A percentile compares a stretch with the other conserved stretches of the same genome.
Evolutionary conservation across 2,329 filamentous ascomycete species (phyloP).

Genomic region (Beauveria rudraprayagi): DNA sequence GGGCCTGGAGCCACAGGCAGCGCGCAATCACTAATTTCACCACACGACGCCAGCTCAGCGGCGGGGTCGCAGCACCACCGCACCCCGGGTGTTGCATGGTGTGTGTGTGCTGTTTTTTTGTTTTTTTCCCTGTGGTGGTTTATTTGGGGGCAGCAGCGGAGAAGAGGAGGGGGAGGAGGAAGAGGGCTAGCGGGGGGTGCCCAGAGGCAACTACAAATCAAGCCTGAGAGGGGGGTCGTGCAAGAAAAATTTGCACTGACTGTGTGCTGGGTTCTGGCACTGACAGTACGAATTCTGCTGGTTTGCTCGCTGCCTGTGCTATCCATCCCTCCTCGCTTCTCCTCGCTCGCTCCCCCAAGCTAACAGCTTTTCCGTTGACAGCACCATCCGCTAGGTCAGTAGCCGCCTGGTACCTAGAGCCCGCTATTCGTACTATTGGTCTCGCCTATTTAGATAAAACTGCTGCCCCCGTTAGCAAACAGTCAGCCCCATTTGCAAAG

Average conservation of each 20-base stretch:
- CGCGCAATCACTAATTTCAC: slow-evolving; percentile 21
- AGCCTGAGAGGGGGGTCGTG: not conserved
- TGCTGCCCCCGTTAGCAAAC: not conserved
- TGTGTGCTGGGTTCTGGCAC: not conserved
- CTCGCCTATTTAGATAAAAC: not conserved
- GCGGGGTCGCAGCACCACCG: not conserved
- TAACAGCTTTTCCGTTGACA: too few relatives aligned
- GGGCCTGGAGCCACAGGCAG: slow-evolving; percentile 11
- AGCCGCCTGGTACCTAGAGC: not conserved
- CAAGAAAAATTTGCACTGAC: not conserved
- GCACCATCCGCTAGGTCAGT: too few relatives aligned
- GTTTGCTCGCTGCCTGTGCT: too few relatives aligned
- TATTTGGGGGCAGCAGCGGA: too few relatives aligned
- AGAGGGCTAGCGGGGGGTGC: not conserved
- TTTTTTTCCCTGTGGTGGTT: not conserved
- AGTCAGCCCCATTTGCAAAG: not conserved
- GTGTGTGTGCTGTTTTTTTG: not conserved
- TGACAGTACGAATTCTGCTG: too few relatives aligned
- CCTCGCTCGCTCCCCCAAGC: not conserved
- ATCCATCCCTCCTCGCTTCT: not conserved
- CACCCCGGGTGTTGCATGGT: not conserved
- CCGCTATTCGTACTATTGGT: not conserved
- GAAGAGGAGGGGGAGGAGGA: too few relatives aligned
- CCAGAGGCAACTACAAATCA: too few relatives aligned
- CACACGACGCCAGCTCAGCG: slow-evolving; percentile 9